Percentiles rank a stretch among this genome's conserved stretches.
phyloP scores from a whole-genome alignment of 192 early-diverging fungal species.

The Cladochytrium replicatum region DNA sequence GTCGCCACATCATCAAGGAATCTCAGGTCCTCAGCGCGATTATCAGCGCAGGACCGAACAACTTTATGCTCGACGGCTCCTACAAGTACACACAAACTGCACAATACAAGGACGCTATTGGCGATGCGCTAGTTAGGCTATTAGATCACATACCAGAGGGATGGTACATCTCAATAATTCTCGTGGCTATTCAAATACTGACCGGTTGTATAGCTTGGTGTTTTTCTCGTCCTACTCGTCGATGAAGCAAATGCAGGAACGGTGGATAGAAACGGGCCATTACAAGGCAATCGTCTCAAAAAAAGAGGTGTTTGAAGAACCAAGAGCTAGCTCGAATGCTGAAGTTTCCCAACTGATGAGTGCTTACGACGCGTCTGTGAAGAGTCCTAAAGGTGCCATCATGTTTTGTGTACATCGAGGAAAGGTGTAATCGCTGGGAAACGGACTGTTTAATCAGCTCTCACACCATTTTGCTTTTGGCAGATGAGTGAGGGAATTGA shows the following conservation, averaged over 20 bases:
- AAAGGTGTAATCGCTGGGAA: conserved; percentile 1
- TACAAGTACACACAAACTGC: neutral
- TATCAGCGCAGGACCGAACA: neutral
- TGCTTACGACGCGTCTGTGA: neutral
- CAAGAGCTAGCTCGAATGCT: neutral
- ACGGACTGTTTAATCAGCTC: too few species aligned
- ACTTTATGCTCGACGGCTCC: neutral
- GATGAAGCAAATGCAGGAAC: neutral
- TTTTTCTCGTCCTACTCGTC: conserved; percentile 11
- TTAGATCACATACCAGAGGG: conserved; percentile 6
- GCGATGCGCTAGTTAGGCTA: neutral
- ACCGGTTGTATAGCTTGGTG: too few species aligned
- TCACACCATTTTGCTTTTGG: neutral
- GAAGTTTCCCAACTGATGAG: conserved; percentile 7
- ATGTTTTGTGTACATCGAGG: conserved; percentile 15
- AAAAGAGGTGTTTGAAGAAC: conserved; percentile 11
- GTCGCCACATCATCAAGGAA: conserved; percentile 7
- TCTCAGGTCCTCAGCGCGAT: conserved; percentile 6
- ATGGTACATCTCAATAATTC: neutral
- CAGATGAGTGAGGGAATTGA: conserved; percentile 26
- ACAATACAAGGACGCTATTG: conserved; percentile 4
- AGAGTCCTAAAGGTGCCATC: neutral
- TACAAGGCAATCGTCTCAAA: neutral
- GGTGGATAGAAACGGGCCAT: conserved; percentile 6
- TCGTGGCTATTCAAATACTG: too few species aligned